These are phyloP conservation scores for Phytopythium vexans DNA, from an alignment of 352 stramenopile species.

Conservation along the genomic window DNA sequence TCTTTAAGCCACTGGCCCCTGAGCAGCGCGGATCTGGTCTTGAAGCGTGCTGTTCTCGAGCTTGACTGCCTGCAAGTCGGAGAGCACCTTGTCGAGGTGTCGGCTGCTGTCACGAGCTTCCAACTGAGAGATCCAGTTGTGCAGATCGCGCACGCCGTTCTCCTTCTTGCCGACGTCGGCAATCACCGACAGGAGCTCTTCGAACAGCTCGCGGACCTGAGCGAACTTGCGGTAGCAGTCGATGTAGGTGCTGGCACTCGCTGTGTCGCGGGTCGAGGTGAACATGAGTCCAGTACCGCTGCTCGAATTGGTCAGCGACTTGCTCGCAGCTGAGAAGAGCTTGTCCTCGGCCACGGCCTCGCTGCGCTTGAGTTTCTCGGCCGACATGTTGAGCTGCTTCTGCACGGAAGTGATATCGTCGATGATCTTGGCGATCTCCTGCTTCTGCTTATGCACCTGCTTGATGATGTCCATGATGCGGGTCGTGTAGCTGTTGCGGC, in stretches of 20 bases:
- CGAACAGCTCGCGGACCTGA: conserved; percentile 77
- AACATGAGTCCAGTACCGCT: conserved; percentile 7
- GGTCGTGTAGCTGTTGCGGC: conserved; percentile 81
- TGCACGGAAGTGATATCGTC: conserved; percentile 73
- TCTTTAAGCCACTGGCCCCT: background rate
- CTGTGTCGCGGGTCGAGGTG: background rate
- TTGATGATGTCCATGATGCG: conserved; percentile 92
- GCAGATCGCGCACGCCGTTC: conserved; percentile 66
- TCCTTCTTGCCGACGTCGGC: conserved; percentile 75
- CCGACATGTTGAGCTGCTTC: conserved; percentile 74
- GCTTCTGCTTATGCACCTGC: conserved; percentile 87
- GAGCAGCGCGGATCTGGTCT: conserved; percentile 33
- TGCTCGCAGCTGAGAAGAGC: conserved; percentile 64
- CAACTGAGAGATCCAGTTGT: conserved; percentile 83
- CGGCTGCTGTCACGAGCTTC: conserved; percentile 63
- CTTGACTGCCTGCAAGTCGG: conserved; percentile 66
- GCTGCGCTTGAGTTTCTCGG: conserved; percentile 79
- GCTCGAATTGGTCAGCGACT: conserved; percentile 20
- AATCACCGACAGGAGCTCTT: conserved; percentile 69
- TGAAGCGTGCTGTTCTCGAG: conserved; percentile 66
- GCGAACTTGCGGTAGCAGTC: conserved; percentile 86
- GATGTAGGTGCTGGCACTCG: conserved; percentile 35
- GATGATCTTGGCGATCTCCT: conserved; percentile 81
- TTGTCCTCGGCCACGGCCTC: conserved; percentile 83
- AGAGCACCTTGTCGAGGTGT: conserved; percentile 68